Evolutionary conservation across 1,284 basidiomycete species (phyloP), one percentile per base, ranked within the genome.

Genomic region (Trichosporon sp.): DNA sequence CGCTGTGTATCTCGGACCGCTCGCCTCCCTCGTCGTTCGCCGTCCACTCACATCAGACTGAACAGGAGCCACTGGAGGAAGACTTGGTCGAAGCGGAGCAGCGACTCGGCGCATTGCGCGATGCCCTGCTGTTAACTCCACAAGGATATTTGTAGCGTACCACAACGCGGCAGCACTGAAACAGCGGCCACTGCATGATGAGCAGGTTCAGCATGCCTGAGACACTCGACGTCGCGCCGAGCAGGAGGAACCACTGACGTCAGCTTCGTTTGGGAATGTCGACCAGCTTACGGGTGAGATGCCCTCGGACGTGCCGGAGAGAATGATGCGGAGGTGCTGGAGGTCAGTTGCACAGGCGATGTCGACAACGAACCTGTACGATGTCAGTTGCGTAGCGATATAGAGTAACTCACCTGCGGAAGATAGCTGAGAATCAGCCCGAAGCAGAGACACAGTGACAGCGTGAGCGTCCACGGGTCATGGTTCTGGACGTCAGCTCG

Each of bases 151-250:
- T 26, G 4, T 26, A 32, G 51, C 66, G 40, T 31, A 66, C 65
- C 3, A 71, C 65, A 32, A 72, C 86, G 35, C 86, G 85, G 82
- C 96, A 98, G 81, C 96, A 98, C 68, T 87, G 88, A 67, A 98
- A 88, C 65, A 94, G 86, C 0, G 90, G 89, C 89, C 93, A 98
- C 80, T 98, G 94, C 74, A 98, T 88, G 3, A 93, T 90, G 37
- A 97, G 92, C 89, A 96, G 89, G 80, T 95, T 95, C 67, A 95
- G 85, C 88, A 94, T 88, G 0, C 88, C 91, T 0, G 92, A 90
- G 0, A 91, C 91, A 14, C 89, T 88, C 10, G 91, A 92, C 0
- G 93, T 96, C 70, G 92, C 91, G 10, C 97, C 97, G 0, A 98
- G 88, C 1, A 98, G 87, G n/a, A 98, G 85, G 81, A 93, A 99